Base-by-base conservation (phyloP, 345 rosid genomes). In the Acer saccharum region DNA sequence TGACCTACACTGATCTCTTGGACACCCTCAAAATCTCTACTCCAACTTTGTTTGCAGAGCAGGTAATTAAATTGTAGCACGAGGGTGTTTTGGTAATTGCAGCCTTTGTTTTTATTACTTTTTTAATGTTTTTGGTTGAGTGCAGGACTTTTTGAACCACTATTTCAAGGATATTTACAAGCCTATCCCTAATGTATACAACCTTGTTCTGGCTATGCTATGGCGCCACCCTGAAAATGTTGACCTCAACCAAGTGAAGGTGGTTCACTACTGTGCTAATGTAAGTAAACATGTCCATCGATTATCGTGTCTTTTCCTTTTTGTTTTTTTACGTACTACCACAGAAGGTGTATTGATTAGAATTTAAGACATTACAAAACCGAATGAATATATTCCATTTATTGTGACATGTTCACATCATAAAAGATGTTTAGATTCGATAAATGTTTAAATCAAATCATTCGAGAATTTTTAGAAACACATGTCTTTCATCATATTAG, bases 141-240 rank as follows among this genome's bases (percentile, higher is more conserved):
- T 7, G 77, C 82, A 87, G 91, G 95, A 91, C 72, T 88, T 91
- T 67, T 67, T 91, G 77, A 91, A 88, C 84, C 77, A 78, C 83
- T 89, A 61, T 78, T 91, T 91, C 52, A 86, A 27, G 74, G 88
- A 86, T 32, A 72, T 82, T 16, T 89, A 84, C 88, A 83, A 84
- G 86, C 92, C 93, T 14, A 82, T 89, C 39, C 87, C 90, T 44
- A 57, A 66, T 0, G 68, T 27, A 0, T 89, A 89, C 85, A 91
- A 89, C 54, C 86, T 91, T 25, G 88, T 89, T 4, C 2, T 86
- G 65, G 95, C 93, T 70, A 78, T 89, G 90, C 83, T 89, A 1
- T 91, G 95, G 95, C 93, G 92, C 66, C 95, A 91, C 62, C 95
- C 87, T n/a, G 90, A 89, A 63, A 80, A 84, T 41, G 27, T 91